A percentile compares a stretch with the other conserved stretches of the same genome.
Evolutionary conservation across 1,284 basidiomycete species (phyloP).

Genomic region (Cryptococcus amylolentus): DNA sequence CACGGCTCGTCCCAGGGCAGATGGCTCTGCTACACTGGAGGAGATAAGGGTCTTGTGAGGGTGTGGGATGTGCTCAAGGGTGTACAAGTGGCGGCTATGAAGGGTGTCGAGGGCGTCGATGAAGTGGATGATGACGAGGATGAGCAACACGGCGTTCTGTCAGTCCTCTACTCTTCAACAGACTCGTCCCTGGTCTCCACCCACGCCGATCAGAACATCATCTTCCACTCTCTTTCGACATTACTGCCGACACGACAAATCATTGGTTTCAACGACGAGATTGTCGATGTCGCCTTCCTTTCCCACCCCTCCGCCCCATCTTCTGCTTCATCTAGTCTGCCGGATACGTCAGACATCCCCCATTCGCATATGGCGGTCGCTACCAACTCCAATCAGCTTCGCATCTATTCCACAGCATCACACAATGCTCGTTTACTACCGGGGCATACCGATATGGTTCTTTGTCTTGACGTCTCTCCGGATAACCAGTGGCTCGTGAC

Average conservation of each 20-base stretch:
- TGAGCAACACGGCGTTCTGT: conserved; percentile 56
- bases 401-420: conserved; percentile 69
- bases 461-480: conserved; percentile 70
- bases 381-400: conserved; percentile 89
- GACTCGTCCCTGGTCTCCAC: conserved; percentile 73
- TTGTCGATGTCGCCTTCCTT: conserved; percentile 82
- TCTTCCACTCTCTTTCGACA: conserved; percentile 72
- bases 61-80: conserved; percentile 77
- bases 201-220: conserved; percentile 94
- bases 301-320: conserved; percentile 33
- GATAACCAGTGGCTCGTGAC: conserved; percentile 74
- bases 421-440: conserved; percentile 77
- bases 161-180: conserved; percentile 57
- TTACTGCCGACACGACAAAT: conserved; percentile 72
- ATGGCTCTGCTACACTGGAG: conserved; percentile 76
- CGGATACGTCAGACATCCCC: conserved; percentile 1
- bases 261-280: conserved; percentile 97
- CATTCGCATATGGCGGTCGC: conserved; percentile 79
- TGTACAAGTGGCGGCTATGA: conserved; percentile 60
- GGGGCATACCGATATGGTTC: conserved; percentile 87
- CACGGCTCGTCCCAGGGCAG: conserved; percentile 36
- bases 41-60: conserved; percentile 76
- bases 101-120: conserved; percentile 52
- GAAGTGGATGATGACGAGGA: conserved; percentile 61
- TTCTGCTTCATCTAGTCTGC: neutral